Percentiles rank a stretch among this genome's conserved stretches.
phyloP scores from a whole-genome alignment of 129 eudicot species.

The Flaveria sonorensis region DNA sequence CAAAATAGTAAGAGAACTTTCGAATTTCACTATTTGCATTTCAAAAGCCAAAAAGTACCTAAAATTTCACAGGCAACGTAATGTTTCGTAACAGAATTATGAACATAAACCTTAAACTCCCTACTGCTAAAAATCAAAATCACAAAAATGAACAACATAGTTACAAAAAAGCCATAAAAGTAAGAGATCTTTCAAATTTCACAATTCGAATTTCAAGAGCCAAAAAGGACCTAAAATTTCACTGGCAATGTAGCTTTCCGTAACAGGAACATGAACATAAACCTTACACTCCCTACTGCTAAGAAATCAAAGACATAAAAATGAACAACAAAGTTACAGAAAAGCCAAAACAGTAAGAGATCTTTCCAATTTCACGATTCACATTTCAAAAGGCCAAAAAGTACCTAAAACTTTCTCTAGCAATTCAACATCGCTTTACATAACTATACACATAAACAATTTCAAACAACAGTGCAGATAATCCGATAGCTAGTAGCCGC shows the following conservation, averaged over 20 bases:
- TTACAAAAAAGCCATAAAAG: not conserved
- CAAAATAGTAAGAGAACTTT: not conserved
- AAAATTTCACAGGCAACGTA: too few relatives aligned
- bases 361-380: too few relatives aligned
- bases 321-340: too few relatives aligned
- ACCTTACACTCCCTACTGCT: not conserved
- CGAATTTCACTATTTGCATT: not conserved
- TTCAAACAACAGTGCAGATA: too few relatives aligned
- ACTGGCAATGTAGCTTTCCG: not conserved
- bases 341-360: too few relatives aligned
- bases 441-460: not conserved
- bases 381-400: too few relatives aligned
- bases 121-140: not conserved
- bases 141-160: not conserved
- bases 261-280: not conserved
- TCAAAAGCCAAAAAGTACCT: not conserved
- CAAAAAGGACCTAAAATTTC: not conserved
- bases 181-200: not conserved
- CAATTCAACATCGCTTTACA: not conserved
- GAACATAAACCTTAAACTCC: not conserved
- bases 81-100: not conserved
- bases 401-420: too few relatives aligned
- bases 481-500: not conserved
- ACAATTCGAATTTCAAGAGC: not conserved
- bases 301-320: too few relatives aligned